These are phyloP conservation scores for Aristolochia fimbriata DNA, from an alignment of 164 flowering plant species.

Conservation along the genomic window DNA sequence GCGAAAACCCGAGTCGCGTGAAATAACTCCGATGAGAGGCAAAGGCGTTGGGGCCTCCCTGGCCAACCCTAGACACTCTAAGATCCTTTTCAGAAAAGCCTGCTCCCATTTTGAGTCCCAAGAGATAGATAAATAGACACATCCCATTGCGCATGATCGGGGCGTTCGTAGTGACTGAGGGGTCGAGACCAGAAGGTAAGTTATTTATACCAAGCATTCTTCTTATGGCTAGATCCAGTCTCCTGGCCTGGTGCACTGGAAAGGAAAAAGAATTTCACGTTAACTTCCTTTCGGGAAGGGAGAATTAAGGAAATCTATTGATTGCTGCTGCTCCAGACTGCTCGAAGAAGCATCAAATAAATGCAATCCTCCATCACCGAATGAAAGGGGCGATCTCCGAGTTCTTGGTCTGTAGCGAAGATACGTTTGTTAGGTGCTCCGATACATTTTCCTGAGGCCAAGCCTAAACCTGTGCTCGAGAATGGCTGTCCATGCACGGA, in stretches of 20 bases:
- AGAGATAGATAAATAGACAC: slow-evolving; percentile 4
- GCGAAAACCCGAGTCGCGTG: background rate
- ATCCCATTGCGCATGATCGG: background rate
- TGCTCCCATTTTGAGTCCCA: background rate
- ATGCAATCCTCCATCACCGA: background rate
- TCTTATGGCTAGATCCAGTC: slow-evolving; percentile 1
- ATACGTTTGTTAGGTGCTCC: slow-evolving; percentile 1
- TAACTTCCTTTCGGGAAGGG: slow-evolving; percentile 2
- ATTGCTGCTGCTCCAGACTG: background rate
- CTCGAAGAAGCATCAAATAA: background rate
- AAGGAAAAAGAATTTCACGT: background rate
- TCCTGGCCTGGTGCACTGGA: background rate
- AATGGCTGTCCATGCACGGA: background rate
- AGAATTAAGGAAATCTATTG: slow-evolving; percentile 3
- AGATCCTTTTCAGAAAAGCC: too few relatives aligned
- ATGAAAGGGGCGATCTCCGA: background rate
- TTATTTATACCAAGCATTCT: background rate
- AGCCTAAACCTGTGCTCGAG: background rate
- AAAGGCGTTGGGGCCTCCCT: too few relatives aligned
- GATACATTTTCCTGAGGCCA: too few relatives aligned
- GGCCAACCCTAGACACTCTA: too few relatives aligned
- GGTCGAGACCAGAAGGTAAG: background rate
- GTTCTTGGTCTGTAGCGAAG: too few relatives aligned
- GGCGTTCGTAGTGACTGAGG: background rate
- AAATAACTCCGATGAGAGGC: background rate